Base-by-base conservation (phyloP, 1,284 basidiomycete species). In the Meripilus lineatus region DNA sequence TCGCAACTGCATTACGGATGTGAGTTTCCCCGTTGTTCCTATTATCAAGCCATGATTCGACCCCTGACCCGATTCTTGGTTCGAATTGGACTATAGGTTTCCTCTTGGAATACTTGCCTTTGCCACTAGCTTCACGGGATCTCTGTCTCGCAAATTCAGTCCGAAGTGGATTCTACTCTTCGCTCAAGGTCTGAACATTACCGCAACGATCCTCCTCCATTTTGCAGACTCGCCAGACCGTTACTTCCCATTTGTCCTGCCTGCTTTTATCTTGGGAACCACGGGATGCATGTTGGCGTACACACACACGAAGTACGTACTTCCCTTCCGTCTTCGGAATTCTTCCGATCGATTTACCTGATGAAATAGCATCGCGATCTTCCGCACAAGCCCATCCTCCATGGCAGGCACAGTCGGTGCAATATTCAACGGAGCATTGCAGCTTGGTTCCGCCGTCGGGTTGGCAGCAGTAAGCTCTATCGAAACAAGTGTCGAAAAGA, bases 331-430 rank as follows among this genome's bases (percentile, higher is more conserved):
- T 46, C 3, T 36, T 44, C 23, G 38, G n/a, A n/a, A n/a, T n/a
- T n/a, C 18, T 32, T 3, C 5, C 21, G 28, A 13, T 5, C 33
- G 10, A 17, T 5, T 33, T 23, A 6, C 30, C n/a, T 28, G 2
- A 5, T 35, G 11, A 20, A 8, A 5, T 11, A 77, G 72, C 51
- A 74, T 80, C 45, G 74, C 75, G 10, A 68, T 79, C 33, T 71
- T 79, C 59, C 67, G 65, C 34, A 65, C 63, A 14, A 65, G 67
- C 2, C 76, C 77, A 2, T 45, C 71, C 3, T 61, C 64, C 14
- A 70, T 74, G 58, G 66, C 75, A 1, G 77, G 78, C 32, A 73
- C 70, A 1, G 70, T 77, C 2, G 75, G 75, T 14, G 77, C 78
- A 2, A 70, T 79, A 24, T 77, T 77, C 62, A 75, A 75, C 46